Percentiles rank a stretch among this genome's conserved stretches.
These are phyloP conservation scores for Elsinoe ampelina DNA, from an alignment of 2,329 filamentous ascomycete species.

Conservation along the genomic window DNA sequence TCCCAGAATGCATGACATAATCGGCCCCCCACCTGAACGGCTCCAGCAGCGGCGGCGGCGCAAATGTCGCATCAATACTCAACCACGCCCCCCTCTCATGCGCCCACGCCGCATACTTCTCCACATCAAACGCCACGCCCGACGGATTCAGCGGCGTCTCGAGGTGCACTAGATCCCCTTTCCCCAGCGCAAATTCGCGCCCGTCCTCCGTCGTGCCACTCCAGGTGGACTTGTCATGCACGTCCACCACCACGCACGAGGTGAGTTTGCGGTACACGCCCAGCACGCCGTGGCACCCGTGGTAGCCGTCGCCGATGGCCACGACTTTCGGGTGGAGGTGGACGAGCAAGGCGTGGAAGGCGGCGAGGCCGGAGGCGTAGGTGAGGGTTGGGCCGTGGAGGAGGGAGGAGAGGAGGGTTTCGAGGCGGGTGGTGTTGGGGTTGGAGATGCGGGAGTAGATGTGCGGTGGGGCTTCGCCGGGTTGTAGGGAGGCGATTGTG, in stretches of 20 bases:
- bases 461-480: conserved; percentile 52
- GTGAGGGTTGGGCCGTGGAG: conserved; percentile 61
- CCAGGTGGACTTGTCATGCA: conserved; percentile 39
- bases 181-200: conserved; percentile 56
- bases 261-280: conserved; percentile 64
- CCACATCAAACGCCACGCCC: conserved; percentile 68
- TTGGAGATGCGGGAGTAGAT: conserved; percentile 74
- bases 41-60: conserved; percentile 78
- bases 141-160: conserved; percentile 92
- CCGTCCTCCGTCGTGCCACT: conserved; percentile 32
- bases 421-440: conserved; percentile 76
- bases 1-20: conserved; percentile 82
- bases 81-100: conserved; percentile 63
- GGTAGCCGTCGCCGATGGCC: conserved; percentile 78
- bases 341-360: conserved; percentile 82
- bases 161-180: conserved; percentile 78
- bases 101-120: conserved; percentile 61
- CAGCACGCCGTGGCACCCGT: conserved; percentile 86
- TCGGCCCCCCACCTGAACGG: conserved; percentile 77
- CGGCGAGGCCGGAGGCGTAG: conserved; percentile 76
- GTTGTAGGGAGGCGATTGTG: conserved; percentile 26
- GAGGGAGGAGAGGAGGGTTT: conserved; percentile 67
- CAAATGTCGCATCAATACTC: conserved; percentile 86
- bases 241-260: conserved; percentile 60
- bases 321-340: conserved; percentile 73